Evolutionary conservation across 805 yeast species (phyloP).

Genomic region (Metschnikowia continentalis): DNA sequence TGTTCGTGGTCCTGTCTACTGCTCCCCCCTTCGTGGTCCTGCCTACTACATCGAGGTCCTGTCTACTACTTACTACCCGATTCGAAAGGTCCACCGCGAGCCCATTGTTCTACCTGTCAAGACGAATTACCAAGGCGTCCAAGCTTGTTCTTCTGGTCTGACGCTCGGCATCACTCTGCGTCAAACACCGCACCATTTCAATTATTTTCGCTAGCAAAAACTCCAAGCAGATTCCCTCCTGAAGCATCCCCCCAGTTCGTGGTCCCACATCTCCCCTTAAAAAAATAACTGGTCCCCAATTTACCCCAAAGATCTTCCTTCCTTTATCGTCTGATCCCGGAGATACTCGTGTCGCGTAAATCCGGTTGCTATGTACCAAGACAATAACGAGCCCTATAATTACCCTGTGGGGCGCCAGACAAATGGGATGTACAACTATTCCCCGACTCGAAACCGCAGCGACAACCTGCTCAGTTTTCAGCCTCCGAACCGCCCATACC

Average conservation of each 20-base stretch:
- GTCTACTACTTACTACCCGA: not conserved
- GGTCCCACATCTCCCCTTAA: not conserved
- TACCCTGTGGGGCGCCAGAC: constrained; percentile 10
- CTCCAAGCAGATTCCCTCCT: no score
- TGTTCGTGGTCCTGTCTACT: not conserved
- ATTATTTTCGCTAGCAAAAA: not conserved
- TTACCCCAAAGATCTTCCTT: not conserved
- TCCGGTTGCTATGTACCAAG: not conserved
- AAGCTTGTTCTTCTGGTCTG: not conserved
- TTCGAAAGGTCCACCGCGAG: not conserved
- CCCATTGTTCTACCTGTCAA: not conserved
- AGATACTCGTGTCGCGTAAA: not conserved
- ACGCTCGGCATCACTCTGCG: not conserved
- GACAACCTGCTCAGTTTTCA: constrained; percentile 14
- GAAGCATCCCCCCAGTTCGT: not conserved
- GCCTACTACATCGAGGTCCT: not conserved
- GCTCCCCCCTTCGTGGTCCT: not conserved
- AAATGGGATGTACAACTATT: constrained; percentile 15
- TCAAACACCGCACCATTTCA: not conserved
- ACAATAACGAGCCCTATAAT: constrained; percentile 1
- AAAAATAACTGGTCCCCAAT: not conserved
- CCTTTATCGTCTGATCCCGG: not conserved
- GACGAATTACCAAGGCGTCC: not conserved
- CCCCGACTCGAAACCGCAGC: constrained; percentile 9
- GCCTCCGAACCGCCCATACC: constrained; percentile 12